phyloP scores from a whole-genome alignment of 208 protist genomes.

The Crithidia acanthocephali region DNA sequence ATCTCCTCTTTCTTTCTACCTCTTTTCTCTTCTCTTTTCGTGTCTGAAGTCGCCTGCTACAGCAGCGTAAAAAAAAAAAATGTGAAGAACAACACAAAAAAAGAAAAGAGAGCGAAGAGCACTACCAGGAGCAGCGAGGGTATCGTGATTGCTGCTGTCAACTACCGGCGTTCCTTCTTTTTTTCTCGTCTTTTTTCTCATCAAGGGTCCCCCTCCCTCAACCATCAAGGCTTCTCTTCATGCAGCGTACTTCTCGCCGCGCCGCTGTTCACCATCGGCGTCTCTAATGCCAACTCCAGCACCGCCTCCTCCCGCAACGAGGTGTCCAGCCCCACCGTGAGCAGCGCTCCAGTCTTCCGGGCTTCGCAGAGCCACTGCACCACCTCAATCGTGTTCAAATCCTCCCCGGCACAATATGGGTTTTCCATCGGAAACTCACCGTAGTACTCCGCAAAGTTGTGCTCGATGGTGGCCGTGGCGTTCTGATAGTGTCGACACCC shows the following conservation, averaged over 20 bases:
- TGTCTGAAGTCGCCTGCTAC: not conserved
- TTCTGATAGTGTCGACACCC: slow-evolving; percentile 46
- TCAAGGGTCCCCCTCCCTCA: not conserved
- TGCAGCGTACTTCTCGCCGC: not conserved
- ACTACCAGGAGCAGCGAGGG: too few species aligned
- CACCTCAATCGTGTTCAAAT: slow-evolving; percentile 81
- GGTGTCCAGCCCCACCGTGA: not conserved
- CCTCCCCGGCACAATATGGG: slow-evolving; percentile 86
- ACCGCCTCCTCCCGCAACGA: not conserved
- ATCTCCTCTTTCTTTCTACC: too few species aligned
- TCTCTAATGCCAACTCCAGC: not conserved
- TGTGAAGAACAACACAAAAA: not conserved
- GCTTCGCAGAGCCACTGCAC: slow-evolving; percentile 58
- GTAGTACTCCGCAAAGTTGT: slow-evolving; percentile 78
- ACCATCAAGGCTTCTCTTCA: not conserved
- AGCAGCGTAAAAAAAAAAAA: not conserved
- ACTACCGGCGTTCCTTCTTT: too few species aligned
- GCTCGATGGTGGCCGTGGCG: slow-evolving; percentile 48
- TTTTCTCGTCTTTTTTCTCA: too few species aligned
- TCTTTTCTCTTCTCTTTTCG: too few species aligned
- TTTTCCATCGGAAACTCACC: slow-evolving; percentile 75
- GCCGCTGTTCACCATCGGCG: not conserved
- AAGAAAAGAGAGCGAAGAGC: not conserved
- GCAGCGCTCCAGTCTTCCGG: slow-evolving; percentile 16
- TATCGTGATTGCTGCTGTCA: too few species aligned